A percentile compares a stretch with the other conserved stretches of the same genome.
Conservation (phyloP, 1,139 yeast species). For the Ogataea hybrid region DNA sequence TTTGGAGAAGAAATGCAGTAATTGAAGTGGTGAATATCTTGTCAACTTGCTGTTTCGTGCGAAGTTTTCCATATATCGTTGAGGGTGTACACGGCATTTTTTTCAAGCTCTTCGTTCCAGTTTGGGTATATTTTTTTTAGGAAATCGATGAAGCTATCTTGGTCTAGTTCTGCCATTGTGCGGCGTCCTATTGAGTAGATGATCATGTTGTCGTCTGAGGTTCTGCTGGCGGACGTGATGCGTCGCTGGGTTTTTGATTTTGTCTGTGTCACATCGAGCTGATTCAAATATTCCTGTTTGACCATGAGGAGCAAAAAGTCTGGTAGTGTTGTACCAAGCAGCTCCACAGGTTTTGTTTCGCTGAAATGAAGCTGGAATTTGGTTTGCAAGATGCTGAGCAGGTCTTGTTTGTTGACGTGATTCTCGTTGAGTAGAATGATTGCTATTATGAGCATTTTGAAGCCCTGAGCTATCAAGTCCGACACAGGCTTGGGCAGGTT, state of each 20-base stretch:
- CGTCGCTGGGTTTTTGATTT: slow-evolving; percentile 12
- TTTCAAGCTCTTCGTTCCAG: slow-evolving; percentile 29
- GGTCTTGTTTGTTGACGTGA: slow-evolving; percentile 35
- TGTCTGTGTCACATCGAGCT: slow-evolving; percentile 20
- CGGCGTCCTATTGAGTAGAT: slow-evolving; percentile 38
- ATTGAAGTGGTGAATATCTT: neutral
- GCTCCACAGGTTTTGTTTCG: slow-evolving; percentile 21
- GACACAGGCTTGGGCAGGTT: slow-evolving; percentile 27
- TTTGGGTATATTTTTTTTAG: slow-evolving; percentile 31
- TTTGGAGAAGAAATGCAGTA: slow-evolving; percentile 38
- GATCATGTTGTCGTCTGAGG: slow-evolving; percentile 32
- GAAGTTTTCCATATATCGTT: slow-evolving; percentile 19
- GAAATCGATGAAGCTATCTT: slow-evolving; percentile 31
- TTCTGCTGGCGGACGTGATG: slow-evolving; percentile 14
- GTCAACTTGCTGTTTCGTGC: neutral
- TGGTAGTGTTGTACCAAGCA: slow-evolving; percentile 22
- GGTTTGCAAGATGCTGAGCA: slow-evolving; percentile 27
- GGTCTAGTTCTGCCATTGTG: slow-evolving; percentile 33
- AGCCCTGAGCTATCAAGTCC: slow-evolving; percentile 31
- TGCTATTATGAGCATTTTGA: slow-evolving; percentile 32
- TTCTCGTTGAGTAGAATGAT: slow-evolving; percentile 34
- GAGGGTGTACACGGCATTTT: slow-evolving; percentile 27
- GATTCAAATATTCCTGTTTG: slow-evolving; percentile 32
- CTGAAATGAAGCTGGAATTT: slow-evolving; percentile 28
- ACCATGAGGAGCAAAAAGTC: slow-evolving; percentile 32